Evolutionary conservation across 192 early-diverging fungal species (phyloP), one percentile per base, ranked within the genome.

Genomic region (Linnemannia schmuckeri): DNA sequence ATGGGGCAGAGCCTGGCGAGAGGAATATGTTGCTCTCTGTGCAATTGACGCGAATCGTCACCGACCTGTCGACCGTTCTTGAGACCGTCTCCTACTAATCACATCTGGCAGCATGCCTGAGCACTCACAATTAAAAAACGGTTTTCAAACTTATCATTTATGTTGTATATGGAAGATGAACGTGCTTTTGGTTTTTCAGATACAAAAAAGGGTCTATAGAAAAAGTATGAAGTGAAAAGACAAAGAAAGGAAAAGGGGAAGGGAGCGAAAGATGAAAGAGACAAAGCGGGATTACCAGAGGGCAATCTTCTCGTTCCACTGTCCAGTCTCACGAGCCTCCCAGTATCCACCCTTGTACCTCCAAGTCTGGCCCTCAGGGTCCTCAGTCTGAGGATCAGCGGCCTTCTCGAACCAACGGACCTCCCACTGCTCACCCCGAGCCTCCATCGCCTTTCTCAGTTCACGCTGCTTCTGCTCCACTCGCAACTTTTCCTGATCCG

Each of bases 381-480:
- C 91, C 30, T 93, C 93, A 0, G 88, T 79, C 77, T 92, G 91
- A 9, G 80, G 78, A 55, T 92, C 93, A 37, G 89, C 81, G 38
- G 88, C 75, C 55, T 89, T 77, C 81, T 92, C 93, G 85, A 99
- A 99, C 95, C 96, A 99, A 73, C 92, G 91, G 4, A 97, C 93
- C 46, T 77, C 88, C 96, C 96, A 99, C 9, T 72, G 42, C 9
- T 88, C 63, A 18, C 94, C 95, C 10, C 89, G 73, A 12, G 78
- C 75, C 78, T 97, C 97, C 81, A 97, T 92, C 18, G 89, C 77
- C 81, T 96, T 96, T 69, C 97, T 91, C 52, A 92, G 91, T 3
- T 95, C 96, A 9, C 98, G 92, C 90, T 99, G 98, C 54, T 93
- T 95, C 83, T 97, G 96, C 79, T 99, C 98, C 37, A 99, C 91